Base-by-base conservation (phyloP, 176 grass and related monocot species). In the Secale cereale region DNA sequence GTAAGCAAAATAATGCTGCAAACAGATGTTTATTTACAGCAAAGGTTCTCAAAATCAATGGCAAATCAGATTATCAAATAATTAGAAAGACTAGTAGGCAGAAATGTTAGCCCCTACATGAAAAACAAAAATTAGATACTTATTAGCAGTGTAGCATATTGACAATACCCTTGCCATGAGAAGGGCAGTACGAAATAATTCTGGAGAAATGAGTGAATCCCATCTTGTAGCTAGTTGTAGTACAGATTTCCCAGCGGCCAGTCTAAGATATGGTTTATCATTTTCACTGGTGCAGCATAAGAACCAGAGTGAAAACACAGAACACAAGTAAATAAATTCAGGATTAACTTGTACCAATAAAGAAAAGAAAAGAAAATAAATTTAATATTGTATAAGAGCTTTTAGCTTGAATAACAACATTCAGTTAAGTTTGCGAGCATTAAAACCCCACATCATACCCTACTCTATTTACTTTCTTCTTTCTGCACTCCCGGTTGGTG, bases 121-220 rank as follows among this genome's bases (percentile, higher is more conserved):
- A 77, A 87, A 86, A 88, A 22, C 56, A 8, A 59, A 41, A 65
- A 71, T 11, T 56, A 74, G 75, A 81, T 65, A 66, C 64, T 71
- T 83, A 80, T 77, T 87, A 45, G 56, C 61, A 77, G 41, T 79
- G 62, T 89, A 82, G 63, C 63, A 77, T 77, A 71, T 63, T 70
- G 48, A 77, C 48, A 26, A 76, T 92, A 94, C 96, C 96, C 78
- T 93, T 74, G 93, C 89, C 65, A 90, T 89, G 83, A 93, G 88
- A 89, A 98, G 85, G 79, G 70, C 78, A 74, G 67, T 78, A 68
- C 85, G 88, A 76, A 98, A 95, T 66, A 90, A 80, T 60, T 95
- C 88, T 75, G 93, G 91, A 70, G 91, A 94, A 81, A 98, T 90
- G 37, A 92, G 86, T 39, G 90, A 83, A 90, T 98, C 93, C 96